Evolutionary conservation across 129 eudicot genomes (phyloP).

Genomic region (Arctium minus): DNA sequence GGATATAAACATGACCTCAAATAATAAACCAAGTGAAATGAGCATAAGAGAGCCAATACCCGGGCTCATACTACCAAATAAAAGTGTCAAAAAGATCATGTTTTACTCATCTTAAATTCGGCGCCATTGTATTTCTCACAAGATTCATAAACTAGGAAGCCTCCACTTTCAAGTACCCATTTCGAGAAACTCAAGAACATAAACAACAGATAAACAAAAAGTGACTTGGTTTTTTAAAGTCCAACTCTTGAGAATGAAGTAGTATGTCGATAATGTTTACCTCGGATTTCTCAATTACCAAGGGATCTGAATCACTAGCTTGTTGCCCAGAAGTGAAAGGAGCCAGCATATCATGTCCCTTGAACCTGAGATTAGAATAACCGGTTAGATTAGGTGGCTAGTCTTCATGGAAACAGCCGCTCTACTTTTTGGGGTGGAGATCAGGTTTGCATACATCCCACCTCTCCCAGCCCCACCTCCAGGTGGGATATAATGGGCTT

Average conservation of each 20-base stretch:
- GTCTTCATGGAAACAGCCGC: neutral
- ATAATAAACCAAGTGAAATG: no score
- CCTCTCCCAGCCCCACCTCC: no score
- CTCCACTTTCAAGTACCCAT: no score
- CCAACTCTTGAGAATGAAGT: slow-evolving; percentile 1
- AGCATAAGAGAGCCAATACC: no score
- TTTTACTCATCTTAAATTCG: no score
- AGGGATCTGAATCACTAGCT: slow-evolving; percentile 51
- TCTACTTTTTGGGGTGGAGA: neutral
- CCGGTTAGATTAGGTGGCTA: neutral
- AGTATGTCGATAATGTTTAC: slow-evolving; percentile 17
- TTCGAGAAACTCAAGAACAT: no score
- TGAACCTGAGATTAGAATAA: slow-evolving; percentile 38
- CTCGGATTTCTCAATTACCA: slow-evolving; percentile 67
- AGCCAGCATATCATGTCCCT: slow-evolving; percentile 88
- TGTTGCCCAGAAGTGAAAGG: slow-evolving; percentile 95
- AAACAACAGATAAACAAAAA: neutral
- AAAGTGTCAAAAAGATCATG: no score
- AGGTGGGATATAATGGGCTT: no score
- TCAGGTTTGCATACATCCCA: neutral
- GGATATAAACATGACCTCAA: no score
- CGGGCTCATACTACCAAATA: no score
- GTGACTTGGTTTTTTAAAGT: neutral
- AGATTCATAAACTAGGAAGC: no score
- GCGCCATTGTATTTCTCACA: no score